Conservation (phyloP, 345 rosid genomes). For the Gossypioides kirkii region DNA sequence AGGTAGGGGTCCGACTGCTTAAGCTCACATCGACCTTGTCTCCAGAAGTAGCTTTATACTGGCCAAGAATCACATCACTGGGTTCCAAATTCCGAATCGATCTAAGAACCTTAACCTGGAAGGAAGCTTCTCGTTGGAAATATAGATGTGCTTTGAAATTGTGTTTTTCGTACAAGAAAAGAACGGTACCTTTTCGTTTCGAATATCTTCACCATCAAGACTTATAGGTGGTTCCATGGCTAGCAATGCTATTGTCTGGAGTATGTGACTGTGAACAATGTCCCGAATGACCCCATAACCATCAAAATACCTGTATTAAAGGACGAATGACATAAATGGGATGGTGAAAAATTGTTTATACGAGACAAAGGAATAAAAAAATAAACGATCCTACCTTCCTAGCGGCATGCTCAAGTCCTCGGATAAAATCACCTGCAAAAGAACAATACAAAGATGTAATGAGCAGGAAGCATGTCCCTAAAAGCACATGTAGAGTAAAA, state of each 20-base stretch:
- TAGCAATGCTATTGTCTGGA: constrained; percentile 72
- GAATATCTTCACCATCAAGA: constrained; percentile 78
- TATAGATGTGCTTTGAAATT: background rate
- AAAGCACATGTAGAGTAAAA: background rate
- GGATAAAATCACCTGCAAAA: constrained; percentile 59
- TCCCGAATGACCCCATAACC: constrained; percentile 78
- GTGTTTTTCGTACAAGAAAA: background rate
- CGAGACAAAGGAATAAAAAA: background rate
- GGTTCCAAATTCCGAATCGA: constrained; percentile 53
- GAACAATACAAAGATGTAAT: constrained; percentile 17
- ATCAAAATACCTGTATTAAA: constrained; percentile 53
- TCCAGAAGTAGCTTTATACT: constrained; percentile 46
- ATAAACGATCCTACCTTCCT: constrained; percentile 35
- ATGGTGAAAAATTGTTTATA: constrained; percentile 8
- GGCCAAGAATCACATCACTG: constrained; percentile 65
- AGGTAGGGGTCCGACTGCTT: constrained; percentile 49
- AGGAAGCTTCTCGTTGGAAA: constrained; percentile 16
- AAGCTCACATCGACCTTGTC: constrained; percentile 33
- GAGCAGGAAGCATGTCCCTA: constrained; percentile 5
- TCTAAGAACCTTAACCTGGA: constrained; percentile 69
- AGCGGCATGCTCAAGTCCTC: constrained; percentile 40
- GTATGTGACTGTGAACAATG: constrained; percentile 67
- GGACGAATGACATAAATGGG: background rate
- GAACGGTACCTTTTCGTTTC: constrained; percentile 58
- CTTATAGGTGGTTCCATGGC: constrained; percentile 84